phyloP scores from a whole-genome alignment of 257 asterid genomes.

The Solanum appendiculatum region DNA sequence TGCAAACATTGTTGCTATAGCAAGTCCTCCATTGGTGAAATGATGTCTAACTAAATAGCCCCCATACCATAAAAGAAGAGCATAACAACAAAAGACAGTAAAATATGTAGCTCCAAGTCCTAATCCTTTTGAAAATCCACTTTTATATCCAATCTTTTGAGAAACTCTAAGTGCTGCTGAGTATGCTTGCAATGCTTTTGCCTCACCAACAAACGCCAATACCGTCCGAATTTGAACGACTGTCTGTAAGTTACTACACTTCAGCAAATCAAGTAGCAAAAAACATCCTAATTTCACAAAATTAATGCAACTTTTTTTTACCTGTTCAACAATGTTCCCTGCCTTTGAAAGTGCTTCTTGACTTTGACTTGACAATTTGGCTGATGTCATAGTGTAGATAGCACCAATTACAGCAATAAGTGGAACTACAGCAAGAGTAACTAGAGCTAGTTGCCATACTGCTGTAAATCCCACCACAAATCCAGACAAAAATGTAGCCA shows the following conservation, averaged over 20 bases:
- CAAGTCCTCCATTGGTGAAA: slow-evolving; percentile 82
- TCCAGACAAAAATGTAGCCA: slow-evolving; percentile 91
- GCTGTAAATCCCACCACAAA: slow-evolving; percentile 90
- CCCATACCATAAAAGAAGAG: slow-evolving; percentile 89
- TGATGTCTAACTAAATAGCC: slow-evolving; percentile 87
- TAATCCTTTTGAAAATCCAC: slow-evolving; percentile 71
- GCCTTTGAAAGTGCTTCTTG: slow-evolving; percentile 85
- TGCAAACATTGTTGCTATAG: slow-evolving; percentile 85
- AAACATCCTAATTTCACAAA: background rate
- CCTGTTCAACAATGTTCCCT: slow-evolving; percentile 86
- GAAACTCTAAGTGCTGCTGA: slow-evolving; percentile 57
- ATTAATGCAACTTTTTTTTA: background rate
- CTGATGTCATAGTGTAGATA: slow-evolving; percentile 52
- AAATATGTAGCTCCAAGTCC: slow-evolving; percentile 87
- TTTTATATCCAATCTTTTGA: slow-evolving; percentile 65
- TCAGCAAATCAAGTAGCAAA: background rate
- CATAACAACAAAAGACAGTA: slow-evolving; percentile 77
- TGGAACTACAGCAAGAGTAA: slow-evolving; percentile 86
- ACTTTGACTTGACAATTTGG: slow-evolving; percentile 64
- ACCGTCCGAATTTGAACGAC: slow-evolving; percentile 76
- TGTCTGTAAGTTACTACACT: slow-evolving; percentile 40
- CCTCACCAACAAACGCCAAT: slow-evolving; percentile 76
- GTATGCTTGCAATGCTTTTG: slow-evolving; percentile 72
- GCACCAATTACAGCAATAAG: slow-evolving; percentile 81
- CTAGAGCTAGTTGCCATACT: slow-evolving; percentile 83